phyloP scores from a whole-genome alignment of 1,284 basidiomycete genomes.

The Boletus albobrunnescens region DNA sequence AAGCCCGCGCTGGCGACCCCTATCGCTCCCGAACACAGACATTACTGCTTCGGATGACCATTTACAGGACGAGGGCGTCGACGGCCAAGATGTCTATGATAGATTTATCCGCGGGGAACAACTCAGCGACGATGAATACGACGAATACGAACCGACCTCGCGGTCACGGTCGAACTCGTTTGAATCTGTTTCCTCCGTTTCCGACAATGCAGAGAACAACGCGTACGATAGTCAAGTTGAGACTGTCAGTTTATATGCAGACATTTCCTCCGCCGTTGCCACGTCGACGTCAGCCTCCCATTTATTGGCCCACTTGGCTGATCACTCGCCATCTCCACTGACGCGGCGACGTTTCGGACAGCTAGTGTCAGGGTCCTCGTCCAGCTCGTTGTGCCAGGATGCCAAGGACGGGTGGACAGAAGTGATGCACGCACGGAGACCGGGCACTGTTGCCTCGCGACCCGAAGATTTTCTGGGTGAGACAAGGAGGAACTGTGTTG shows the following conservation, averaged over 20 bases:
- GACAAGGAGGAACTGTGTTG: conserved; percentile 54
- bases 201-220: conserved; percentile 28
- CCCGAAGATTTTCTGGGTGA: conserved; percentile 31
- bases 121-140: conserved; percentile 59
- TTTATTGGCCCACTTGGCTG: conserved; percentile 48
- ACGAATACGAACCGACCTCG: conserved; percentile 36
- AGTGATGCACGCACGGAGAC: conserved; percentile 22
- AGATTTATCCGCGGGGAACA: conserved; percentile 62
- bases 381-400: background rate
- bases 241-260: conserved; percentile 41
- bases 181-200: conserved; percentile 27
- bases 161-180: conserved; percentile 24
- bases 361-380: conserved; percentile 28
- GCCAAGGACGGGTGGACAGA: conserved; percentile 27
- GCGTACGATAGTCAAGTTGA: conserved; percentile 31
- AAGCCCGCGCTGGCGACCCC: conserved; percentile 9
- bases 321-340: conserved; percentile 39
- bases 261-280: conserved; percentile 37
- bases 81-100: conserved; percentile 42
- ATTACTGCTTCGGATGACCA: background rate
- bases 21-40: background rate
- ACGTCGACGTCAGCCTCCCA: conserved; percentile 39
- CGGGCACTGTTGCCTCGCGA: conserved; percentile 7
- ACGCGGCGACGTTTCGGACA: conserved; percentile 45
- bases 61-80: conserved; percentile 10